Evolutionary conservation across 2,329 filamentous ascomycete genomes (phyloP).

Genomic region (Phialocephala subalpina): DNA sequence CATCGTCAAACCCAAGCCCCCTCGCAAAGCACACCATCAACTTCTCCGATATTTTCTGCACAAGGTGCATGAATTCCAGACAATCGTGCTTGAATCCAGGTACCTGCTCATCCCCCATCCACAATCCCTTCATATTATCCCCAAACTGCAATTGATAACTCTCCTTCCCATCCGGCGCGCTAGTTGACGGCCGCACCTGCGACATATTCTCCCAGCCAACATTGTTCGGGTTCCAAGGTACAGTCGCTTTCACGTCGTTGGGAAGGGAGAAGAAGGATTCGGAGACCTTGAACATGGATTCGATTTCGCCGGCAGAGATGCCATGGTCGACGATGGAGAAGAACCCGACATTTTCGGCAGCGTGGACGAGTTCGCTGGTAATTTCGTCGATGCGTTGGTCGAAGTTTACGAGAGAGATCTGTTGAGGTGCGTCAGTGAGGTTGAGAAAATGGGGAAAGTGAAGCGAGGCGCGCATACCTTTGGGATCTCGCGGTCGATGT

Average conservation of each 20-base stretch:
- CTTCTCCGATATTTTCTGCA: constrained; percentile 54
- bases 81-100: constrained; percentile 56
- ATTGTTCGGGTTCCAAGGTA: constrained; percentile 43
- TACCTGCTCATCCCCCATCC: constrained; percentile 43
- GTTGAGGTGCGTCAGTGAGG: neutral
- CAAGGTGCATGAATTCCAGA: constrained; percentile 35
- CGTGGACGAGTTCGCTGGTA: constrained; percentile 56
- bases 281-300: constrained; percentile 44
- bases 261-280: constrained; percentile 59
- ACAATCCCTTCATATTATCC: constrained; percentile 36
- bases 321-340: constrained; percentile 61
- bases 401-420: constrained; percentile 61
- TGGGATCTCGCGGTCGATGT: constrained; percentile 6
- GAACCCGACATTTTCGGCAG: constrained; percentile 63
- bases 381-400: constrained; percentile 58
- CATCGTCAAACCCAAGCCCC: constrained; percentile 58
- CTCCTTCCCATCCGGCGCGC: constrained; percentile 60
- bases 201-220: constrained; percentile 56
- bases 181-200: constrained; percentile 61
- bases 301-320: constrained; percentile 51
- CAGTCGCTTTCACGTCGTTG: constrained; percentile 54
- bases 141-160: constrained; percentile 63
- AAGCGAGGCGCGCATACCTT: constrained; percentile 1
- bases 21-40: constrained; percentile 61
- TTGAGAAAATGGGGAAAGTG: neutral